phyloP scores from a whole-genome alignment of 495 filamentous ascomycete species.

The Stereocaulon alpinum region DNA sequence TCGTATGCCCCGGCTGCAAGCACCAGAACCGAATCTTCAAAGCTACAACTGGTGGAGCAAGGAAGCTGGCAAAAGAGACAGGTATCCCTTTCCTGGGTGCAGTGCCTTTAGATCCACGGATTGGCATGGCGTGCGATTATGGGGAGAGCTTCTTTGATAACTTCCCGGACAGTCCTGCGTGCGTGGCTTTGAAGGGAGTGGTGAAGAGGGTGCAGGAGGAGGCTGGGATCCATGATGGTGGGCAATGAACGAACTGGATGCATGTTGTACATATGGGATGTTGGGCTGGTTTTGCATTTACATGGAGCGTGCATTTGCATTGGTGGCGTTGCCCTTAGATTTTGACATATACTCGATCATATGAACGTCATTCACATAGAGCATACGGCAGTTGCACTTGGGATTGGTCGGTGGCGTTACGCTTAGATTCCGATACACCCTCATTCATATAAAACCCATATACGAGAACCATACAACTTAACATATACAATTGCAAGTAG shows the following conservation, averaged over 20 bases:
- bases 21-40: constrained; percentile 77
- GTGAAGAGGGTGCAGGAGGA: constrained; percentile 57
- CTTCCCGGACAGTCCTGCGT: constrained; percentile 86
- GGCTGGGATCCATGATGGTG: neutral
- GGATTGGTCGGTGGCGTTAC: neutral
- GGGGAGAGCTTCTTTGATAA: constrained; percentile 94
- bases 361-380: too few species aligned
- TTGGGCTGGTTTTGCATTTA: constrained; percentile 6
- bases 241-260: neutral
- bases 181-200: constrained; percentile 61
- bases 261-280: neutral
- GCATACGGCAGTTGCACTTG: too few species aligned
- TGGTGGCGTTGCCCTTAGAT: neutral
- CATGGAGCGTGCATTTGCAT: constrained; percentile 12
- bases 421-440: too few species aligned
- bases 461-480: too few species aligned
- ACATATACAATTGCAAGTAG: neutral
- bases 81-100: constrained; percentile 76
- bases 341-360: neutral
- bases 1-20: constrained; percentile 84
- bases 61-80: constrained; percentile 69
- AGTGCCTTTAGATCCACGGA: constrained; percentile 87
- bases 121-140: constrained; percentile 93
- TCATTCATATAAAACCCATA: too few species aligned
- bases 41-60: constrained; percentile 82